These are phyloP conservation scores for Kluyveromyces starmeri DNA, from an alignment of 805 yeast genomes.

Conservation along the genomic window DNA sequence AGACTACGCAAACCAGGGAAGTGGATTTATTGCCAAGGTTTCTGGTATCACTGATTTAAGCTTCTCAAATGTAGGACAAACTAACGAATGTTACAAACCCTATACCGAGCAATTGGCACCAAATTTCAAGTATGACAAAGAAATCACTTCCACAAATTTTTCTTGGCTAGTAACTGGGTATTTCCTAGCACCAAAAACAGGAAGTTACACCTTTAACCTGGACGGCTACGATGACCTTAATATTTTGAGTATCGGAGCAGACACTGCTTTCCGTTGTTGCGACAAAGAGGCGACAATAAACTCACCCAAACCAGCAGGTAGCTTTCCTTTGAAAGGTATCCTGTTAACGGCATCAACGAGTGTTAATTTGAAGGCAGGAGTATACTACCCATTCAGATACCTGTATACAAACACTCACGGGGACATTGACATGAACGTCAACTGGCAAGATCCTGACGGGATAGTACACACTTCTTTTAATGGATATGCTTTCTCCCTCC, in stretches of 20 bases:
- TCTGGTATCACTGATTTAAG: constrained; percentile 5
- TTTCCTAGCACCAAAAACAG: constrained; percentile 22
- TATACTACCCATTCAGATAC: constrained; percentile 25
- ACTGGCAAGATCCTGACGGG: constrained; percentile 16
- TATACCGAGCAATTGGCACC: constrained; percentile 4
- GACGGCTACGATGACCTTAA: constrained; percentile 25
- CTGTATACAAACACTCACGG: constrained; percentile 16
- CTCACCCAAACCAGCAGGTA: constrained; percentile 3
- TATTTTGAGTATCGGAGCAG: constrained; percentile 27
- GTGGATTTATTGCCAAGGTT: constrained; percentile 2
- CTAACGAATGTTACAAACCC: neutral
- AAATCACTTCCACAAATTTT: constrained; percentile 11
- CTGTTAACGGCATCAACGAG: constrained; percentile 9
- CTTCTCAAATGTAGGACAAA: too few relatives aligned
- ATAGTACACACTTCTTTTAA: constrained; percentile 10
- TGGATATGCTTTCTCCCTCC: constrained; percentile 12
- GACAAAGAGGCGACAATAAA: constrained; percentile 5
- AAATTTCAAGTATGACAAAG: constrained; percentile 8
- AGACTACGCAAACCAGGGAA: too few relatives aligned
- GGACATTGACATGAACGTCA: constrained; percentile 11
- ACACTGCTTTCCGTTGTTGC: constrained; percentile 31
- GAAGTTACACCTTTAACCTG: constrained; percentile 22
- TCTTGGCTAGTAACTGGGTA: constrained; percentile 21
- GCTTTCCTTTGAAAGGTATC: constrained; percentile 7
- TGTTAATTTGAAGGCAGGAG: constrained; percentile 18